Evolutionary conservation across 208 protist species (phyloP).

Genomic region (Trypanosoma boissoni): DNA sequence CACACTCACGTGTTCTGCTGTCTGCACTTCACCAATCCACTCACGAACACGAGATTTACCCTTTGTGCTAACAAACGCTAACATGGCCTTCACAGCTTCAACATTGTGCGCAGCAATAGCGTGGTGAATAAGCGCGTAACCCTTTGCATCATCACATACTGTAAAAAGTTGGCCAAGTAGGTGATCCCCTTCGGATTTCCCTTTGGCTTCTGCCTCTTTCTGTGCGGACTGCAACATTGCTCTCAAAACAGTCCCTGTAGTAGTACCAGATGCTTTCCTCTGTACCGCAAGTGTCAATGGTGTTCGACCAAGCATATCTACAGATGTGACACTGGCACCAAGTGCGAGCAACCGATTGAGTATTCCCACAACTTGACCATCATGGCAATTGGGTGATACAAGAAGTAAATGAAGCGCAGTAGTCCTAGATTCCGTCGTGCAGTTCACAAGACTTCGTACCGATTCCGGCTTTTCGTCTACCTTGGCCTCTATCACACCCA

Average conservation of each 20-base stretch:
- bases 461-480: background rate
- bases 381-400: conserved; percentile 26
- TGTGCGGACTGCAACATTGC: background rate
- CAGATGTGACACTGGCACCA: conserved; percentile 7
- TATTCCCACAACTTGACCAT: conserved; percentile 27
- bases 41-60: conserved; percentile 4
- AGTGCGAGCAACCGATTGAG: conserved; percentile 29
- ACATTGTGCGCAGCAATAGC: conserved; percentile 29
- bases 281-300: conserved; percentile 7
- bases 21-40: conserved; percentile 29
- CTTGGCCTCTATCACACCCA: conserved; percentile 28
- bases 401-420: conserved; percentile 41
- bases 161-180: conserved; percentile 17
- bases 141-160: conserved; percentile 14
- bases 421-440: conserved; percentile 14
- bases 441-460: conserved; percentile 22
- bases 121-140: conserved; percentile 39
- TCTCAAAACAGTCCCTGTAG: background rate
- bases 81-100: conserved; percentile 33
- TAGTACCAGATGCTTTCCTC: conserved; percentile 4
- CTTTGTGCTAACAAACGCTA: conserved; percentile 23
- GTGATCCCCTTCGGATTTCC: background rate
- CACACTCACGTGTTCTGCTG: conserved; percentile 16
- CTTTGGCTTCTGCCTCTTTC: background rate
- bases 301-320: conserved; percentile 16